Conservation (phyloP, 768 basidiomycete genomes). For the Xerocomellus intermedius region DNA sequence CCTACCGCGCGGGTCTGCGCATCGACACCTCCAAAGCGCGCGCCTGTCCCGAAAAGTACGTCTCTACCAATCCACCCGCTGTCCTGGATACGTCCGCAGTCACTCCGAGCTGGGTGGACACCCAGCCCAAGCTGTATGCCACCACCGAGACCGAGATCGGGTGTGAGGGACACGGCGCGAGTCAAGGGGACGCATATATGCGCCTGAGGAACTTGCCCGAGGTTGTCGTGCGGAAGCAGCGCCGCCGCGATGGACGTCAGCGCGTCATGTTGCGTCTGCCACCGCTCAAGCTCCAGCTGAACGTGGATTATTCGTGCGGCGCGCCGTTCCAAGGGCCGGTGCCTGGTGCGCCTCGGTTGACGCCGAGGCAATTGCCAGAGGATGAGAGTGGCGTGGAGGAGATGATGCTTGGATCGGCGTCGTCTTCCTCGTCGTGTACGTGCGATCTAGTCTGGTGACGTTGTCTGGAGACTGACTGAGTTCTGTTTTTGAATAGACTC, state of each 20-base stretch:
- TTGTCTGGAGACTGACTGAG: not conserved
- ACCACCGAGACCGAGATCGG: not conserved
- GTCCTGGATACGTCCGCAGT: slow-evolving; percentile 35
- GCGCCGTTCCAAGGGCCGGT: not conserved
- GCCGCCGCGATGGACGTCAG: not conserved
- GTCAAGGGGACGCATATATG: slow-evolving; percentile 13
- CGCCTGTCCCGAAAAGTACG: slow-evolving; percentile 35
- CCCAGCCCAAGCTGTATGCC: not conserved
- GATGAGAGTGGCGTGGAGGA: slow-evolving; percentile 22
- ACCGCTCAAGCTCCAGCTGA: slow-evolving; percentile 6
- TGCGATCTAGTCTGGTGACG: not conserved
- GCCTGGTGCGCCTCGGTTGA: slow-evolving; percentile 28
- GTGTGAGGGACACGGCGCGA: no score
- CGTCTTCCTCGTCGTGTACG: slow-evolving; percentile 17
- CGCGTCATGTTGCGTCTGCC: slow-evolving; percentile 11
- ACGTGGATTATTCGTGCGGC: not conserved
- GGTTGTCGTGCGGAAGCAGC: not conserved
- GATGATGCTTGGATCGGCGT: slow-evolving; percentile 1
- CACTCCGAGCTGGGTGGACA: slow-evolving; percentile 24
- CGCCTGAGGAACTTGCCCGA: slow-evolving; percentile 10
- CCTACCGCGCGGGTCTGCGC: slow-evolving; percentile 41
- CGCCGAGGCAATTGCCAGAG: slow-evolving; percentile 25
- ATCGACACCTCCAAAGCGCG: slow-evolving; percentile 45
- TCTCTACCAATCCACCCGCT: slow-evolving; percentile 30
- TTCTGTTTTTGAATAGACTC: slow-evolving; percentile 3